Conservation (phyloP, 148 eudicot species). For the Rhododendron ovatum region DNA sequence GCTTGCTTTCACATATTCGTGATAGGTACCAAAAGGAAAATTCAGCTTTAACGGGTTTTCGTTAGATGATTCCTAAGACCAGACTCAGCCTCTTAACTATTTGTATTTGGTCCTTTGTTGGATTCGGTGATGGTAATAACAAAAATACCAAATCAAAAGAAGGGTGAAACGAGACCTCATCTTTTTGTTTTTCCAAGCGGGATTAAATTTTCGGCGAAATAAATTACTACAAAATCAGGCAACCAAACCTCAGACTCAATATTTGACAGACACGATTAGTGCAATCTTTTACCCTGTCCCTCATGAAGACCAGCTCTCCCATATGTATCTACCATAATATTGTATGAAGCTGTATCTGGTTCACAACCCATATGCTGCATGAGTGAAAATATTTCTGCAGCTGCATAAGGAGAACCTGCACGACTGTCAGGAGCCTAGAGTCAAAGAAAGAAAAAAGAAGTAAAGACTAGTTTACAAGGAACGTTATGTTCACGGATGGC, state of each 20-base stretch:
- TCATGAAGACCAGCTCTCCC: slow-evolving; percentile 81
- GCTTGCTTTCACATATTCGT: no score
- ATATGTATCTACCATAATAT: slow-evolving; percentile 88
- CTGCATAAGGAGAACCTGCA: slow-evolving; percentile 74
- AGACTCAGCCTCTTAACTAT: neutral
- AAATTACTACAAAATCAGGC: no score
- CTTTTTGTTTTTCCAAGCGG: neutral
- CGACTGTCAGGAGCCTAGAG: slow-evolving; percentile 44
- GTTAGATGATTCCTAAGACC: neutral
- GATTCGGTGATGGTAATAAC: neutral
- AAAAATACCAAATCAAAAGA: neutral
- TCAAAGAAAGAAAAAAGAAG: neutral
- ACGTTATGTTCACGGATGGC: neutral
- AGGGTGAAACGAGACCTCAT: neutral
- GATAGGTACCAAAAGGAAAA: neutral
- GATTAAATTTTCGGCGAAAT: neutral
- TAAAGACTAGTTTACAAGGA: neutral
- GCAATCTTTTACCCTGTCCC: slow-evolving; percentile 36
- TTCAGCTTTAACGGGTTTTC: neutral
- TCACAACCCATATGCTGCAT: slow-evolving; percentile 92
- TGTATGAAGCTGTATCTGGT: slow-evolving; percentile 81
- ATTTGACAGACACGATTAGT: neutral
- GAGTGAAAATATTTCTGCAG: slow-evolving; percentile 78
- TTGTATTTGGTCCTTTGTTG: neutral
- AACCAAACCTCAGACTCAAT: no score